Evolutionary conservation across 805 yeast species (phyloP).

Genomic region (Candida bentonensis): DNA sequence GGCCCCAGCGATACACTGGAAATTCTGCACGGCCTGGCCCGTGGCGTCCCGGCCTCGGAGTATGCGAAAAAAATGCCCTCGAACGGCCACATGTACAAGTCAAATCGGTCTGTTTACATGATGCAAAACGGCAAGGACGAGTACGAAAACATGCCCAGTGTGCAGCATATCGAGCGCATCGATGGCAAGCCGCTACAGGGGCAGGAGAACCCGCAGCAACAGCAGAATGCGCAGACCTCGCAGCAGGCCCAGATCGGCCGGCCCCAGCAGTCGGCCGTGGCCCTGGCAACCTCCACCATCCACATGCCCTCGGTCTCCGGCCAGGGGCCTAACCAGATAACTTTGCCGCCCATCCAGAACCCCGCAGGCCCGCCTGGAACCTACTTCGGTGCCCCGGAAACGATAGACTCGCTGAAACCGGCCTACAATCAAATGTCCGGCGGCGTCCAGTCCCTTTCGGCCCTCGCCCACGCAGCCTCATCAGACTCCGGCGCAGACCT

Average conservation of each 20-base stretch:
- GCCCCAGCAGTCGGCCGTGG: too few relatives aligned
- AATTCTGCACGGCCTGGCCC: background rate
- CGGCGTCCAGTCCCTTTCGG: background rate
- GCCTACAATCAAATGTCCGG: too few relatives aligned
- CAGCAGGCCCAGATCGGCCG: background rate
- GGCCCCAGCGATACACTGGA: background rate
- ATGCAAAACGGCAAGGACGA: background rate
- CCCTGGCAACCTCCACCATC: too few relatives aligned
- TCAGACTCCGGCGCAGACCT: slow-evolving; percentile 1
- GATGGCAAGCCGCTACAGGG: background rate
- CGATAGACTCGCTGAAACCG: too few relatives aligned
- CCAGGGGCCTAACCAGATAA: background rate
- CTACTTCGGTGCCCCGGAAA: too few relatives aligned
- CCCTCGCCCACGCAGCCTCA: background rate
- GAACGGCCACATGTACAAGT: background rate
- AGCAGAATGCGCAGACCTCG: background rate
- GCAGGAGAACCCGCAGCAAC: background rate
- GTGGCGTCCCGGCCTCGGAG: background rate
- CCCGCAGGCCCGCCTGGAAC: too few relatives aligned
- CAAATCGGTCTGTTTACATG: background rate
- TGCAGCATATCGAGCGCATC: slow-evolving; percentile 1
- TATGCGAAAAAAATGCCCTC: background rate
- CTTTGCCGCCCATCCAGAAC: too few relatives aligned
- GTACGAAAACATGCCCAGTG: background rate
- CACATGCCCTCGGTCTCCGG: too few relatives aligned